A percentile compares a stretch with the other conserved stretches of the same genome.
Conservation (phyloP, 768 basidiomycete species). For the Mycena polygramma region DNA sequence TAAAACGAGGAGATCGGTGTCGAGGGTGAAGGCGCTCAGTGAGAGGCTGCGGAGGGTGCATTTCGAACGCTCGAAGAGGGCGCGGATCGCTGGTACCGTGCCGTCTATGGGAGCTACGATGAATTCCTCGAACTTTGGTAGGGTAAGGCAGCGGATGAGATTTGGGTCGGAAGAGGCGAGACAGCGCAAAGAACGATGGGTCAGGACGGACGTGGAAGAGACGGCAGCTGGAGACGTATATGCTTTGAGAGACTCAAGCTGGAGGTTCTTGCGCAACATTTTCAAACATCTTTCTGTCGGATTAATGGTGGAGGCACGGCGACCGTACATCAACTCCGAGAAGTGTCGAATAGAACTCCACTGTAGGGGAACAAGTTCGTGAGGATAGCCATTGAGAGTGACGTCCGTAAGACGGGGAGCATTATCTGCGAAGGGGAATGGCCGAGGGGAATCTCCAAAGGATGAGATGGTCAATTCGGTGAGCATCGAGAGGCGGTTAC, state of each 20-base stretch:
- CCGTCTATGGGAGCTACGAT: not conserved
- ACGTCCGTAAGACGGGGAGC: constrained; percentile 9
- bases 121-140: constrained; percentile 18
- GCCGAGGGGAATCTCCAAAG: not conserved
- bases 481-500: constrained; percentile 13
- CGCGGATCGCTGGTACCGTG: constrained; percentile 14
- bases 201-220: not conserved
- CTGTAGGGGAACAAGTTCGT: constrained; percentile 2
- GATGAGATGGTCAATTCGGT: not conserved
- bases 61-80: constrained; percentile 15
- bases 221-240: not conserved
- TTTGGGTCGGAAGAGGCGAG: not conserved
- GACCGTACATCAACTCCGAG: not conserved
- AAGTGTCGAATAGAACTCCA: constrained; percentile 19
- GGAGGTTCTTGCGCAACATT: constrained; percentile 9
- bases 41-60: constrained; percentile 19
- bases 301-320: not conserved
- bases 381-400: not conserved
- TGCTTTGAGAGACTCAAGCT: constrained; percentile 13
- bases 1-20: not conserved
- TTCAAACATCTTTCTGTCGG: constrained; percentile 1
- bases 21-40: constrained; percentile 13
- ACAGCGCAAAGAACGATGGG: constrained; percentile 16
- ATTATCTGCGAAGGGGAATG: constrained; percentile 14
- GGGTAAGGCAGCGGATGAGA: constrained; percentile 22